Evolutionary conservation across 164 flowering plant species (phyloP), one percentile per base, ranked within the genome.

Genomic region (Annona cherimola): DNA sequence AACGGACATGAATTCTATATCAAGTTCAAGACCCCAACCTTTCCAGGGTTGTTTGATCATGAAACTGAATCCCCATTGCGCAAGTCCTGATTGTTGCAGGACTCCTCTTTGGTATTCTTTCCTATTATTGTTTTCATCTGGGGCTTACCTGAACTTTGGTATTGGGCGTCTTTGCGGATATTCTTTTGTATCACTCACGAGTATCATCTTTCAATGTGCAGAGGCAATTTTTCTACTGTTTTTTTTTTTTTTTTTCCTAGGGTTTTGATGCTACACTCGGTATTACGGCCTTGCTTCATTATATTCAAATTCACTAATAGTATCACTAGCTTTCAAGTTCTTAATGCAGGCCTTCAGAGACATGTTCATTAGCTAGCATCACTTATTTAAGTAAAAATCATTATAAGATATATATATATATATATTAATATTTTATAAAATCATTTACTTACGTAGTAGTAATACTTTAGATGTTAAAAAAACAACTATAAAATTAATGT

Each of bases 281-380:
- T 8, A 16, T 1, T 50, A 50, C 14, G 57, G 57, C 57, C 9
- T 50, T 50, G 57, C 57, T 50, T 50, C 57, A 50, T 50, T 9
- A 9, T 50, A 50, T 50, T 50, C 14, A 0, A 50, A 16, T 50
- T 50, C 57, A 8, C 57, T 50, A 50, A 50, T 16, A 50, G 14
- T 50, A 16, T 11, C 14, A 16, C 9, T 9, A 9, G 9, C 57
- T 67, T 67, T 41, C 40, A 71, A 18, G 11, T 41, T 69, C 44
- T 76, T 66, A 26, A 76, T 81, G 78, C 93, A 94, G 99, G 69
- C 66, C 57, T 65, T 92, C 70, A 70, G 84, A n/a, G 79, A 80
- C 69, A 83, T 94, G 90, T 74, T 92, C 68, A 68, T 88, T 75
- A 79, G 90, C 78, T 89, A 91, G 54, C 91, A 89, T 85, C 90